Percentiles rank a stretch among this genome's conserved stretches.
Evolutionary conservation across 1,284 basidiomycete species (phyloP).

Genomic region (Mrakiaceae sp.): DNA sequence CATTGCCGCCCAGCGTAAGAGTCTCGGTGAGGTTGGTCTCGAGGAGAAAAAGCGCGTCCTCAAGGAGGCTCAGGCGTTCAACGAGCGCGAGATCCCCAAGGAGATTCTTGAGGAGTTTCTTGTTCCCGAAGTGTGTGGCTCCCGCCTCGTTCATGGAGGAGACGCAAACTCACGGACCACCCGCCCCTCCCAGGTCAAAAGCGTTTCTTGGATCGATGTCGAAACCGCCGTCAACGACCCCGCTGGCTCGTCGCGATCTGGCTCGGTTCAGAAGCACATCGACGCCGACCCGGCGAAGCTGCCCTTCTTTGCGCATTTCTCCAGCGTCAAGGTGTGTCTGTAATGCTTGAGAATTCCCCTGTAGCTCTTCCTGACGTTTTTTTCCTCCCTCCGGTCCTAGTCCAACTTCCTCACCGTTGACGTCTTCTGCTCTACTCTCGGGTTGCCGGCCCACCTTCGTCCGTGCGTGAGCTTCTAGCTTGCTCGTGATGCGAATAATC

Average conservation of each 20-base stretch:
- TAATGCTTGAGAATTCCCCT: not conserved
- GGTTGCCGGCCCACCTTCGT: constrained; percentile 57
- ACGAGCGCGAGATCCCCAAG: constrained; percentile 69
- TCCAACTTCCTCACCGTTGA: constrained; percentile 84
- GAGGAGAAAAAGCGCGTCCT: constrained; percentile 57
- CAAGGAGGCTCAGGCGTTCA: constrained; percentile 73
- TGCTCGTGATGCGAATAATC: constrained; percentile 2
- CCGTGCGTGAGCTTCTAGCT: constrained; percentile 45
- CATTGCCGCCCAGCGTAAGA: constrained; percentile 54
- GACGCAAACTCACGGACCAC: too few species aligned
- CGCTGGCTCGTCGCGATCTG: constrained; percentile 27
- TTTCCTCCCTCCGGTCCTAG: constrained; percentile 33
- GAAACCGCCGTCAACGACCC: constrained; percentile 44
- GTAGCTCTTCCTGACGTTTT: constrained; percentile 3
- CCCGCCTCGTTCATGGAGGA: too few species aligned
- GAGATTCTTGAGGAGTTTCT: constrained; percentile 74
- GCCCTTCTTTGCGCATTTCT: constrained; percentile 87
- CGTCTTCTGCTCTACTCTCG: constrained; percentile 63
- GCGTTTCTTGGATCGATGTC: constrained; percentile 90
- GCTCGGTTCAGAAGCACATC: constrained; percentile 51
- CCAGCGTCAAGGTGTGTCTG: constrained; percentile 58
- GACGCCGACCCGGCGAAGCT: constrained; percentile 54
- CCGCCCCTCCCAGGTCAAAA: constrained; percentile 43
- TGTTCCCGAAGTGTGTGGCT: constrained; percentile 43
- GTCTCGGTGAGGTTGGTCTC: constrained; percentile 71